Evolutionary conservation across 768 basidiomycete species (phyloP), one percentile per base, ranked within the genome.

Genomic region (Coprinellus aureogranulatus): DNA sequence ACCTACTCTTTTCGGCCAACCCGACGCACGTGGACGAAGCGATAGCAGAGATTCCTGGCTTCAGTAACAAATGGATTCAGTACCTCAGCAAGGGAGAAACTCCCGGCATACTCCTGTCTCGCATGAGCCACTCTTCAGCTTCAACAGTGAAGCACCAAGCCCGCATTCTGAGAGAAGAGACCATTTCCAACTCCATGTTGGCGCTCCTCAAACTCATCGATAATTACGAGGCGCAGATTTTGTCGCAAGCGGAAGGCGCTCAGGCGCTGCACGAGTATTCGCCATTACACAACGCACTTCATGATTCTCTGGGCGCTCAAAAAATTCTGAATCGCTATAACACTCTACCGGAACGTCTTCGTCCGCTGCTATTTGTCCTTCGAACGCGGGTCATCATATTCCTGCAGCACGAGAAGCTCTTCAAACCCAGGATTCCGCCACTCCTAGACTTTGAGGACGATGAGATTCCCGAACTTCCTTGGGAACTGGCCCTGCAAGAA

Each of bases 1-100:
- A 52, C n/a, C 14, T 53, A 22, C 34, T 58, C n/a, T 14, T 30
- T 20, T 58, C 57, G 9, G 40, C 26, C 8, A 58, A 58, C 16
- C 8, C 42, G 3, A n/a, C 23, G 14, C 42, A 46, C 23, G 51
- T 58, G 1, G 51, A 58, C 22, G 57, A 30, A 28, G 57, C 57
- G 14, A 16, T 58, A 2, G 30, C 41, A 12, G 57, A 58, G 27
- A 25, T 58, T 27, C 52, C 45, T 14, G n/a, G 27, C 2, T 42
- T 53, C 27, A 2, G 23, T 25, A 3, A 11, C 4, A 20, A 31
- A 16, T 52, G 57, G 27, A 16, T 53, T 8, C 2, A 53, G 2
- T 9, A n/a, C 28, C 34, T 58, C 20, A 42, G 40, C 18, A 23
- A 31, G 26, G 10, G 18, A 2, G 57, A 58, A 4, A 48, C 52